Evolutionary conservation across 495 filamentous ascomycete genomes (phyloP).

Genomic region (Xylaria bambusicola): DNA sequence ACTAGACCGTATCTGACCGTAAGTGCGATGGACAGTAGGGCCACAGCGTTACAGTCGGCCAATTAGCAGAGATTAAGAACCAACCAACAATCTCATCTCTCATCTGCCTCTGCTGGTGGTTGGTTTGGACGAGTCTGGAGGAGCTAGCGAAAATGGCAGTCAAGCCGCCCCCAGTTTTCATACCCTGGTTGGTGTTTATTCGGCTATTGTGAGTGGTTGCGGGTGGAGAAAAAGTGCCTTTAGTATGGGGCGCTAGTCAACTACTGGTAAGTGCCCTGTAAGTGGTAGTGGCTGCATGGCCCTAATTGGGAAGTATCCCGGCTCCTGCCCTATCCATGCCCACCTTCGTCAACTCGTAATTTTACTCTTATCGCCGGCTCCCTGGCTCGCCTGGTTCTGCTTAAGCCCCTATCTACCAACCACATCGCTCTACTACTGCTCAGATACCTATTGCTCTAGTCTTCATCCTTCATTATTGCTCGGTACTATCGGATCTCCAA

Average conservation of each 20-base stretch:
- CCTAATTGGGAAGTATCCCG: neutral
- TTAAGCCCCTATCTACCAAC: too few species aligned
- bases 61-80: constrained; percentile 3
- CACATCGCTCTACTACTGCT: too few species aligned
- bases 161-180: neutral
- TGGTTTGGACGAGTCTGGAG: neutral
- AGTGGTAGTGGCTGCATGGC: neutral
- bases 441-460: too few species aligned
- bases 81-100: neutral
- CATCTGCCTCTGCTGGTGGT: too few species aligned
- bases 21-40: neutral
- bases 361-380: constrained; percentile 18
- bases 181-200: constrained; percentile 5
- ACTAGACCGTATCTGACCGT: too few species aligned
- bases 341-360: constrained; percentile 14
- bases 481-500: too few species aligned
- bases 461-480: too few species aligned
- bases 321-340: neutral
- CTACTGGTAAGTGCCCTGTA: too few species aligned
- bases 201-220: constrained; percentile 8
- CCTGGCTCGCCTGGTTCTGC: neutral
- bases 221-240: neutral
- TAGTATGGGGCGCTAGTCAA: too few species aligned
- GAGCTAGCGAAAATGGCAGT: neutral
- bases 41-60: constrained; percentile 14